phyloP scores from a whole-genome alignment of 2,329 filamentous ascomycete genomes.

The Coniella lustricola region DNA sequence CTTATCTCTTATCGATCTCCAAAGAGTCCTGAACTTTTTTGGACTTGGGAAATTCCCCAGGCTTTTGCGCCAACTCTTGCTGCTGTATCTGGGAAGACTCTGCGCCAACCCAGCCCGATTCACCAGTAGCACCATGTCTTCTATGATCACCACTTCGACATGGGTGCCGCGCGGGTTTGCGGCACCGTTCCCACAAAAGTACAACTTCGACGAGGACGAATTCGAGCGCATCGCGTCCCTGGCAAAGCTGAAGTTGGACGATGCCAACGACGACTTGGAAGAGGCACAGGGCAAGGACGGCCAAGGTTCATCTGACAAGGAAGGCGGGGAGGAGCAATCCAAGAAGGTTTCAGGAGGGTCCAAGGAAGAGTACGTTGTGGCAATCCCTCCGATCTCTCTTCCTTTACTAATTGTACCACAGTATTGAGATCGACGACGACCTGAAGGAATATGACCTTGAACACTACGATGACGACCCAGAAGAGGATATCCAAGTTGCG shows the following conservation, averaged over 20 bases:
- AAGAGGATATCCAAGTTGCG: slow-evolving; percentile 51
- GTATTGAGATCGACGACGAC: slow-evolving; percentile 64
- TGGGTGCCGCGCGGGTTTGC: slow-evolving; percentile 75
- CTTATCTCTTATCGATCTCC: not conserved
- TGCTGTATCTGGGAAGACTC: not conserved
- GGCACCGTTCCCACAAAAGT: slow-evolving; percentile 67
- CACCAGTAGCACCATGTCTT: slow-evolving; percentile 35
- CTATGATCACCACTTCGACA: slow-evolving; percentile 70
- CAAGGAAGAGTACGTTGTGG: slow-evolving; percentile 29
- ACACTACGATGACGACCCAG: slow-evolving; percentile 82
- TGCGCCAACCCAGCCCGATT: not conserved
- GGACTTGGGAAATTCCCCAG: not conserved
- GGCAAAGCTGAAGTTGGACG: slow-evolving; percentile 76
- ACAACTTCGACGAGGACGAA: slow-evolving; percentile 67
- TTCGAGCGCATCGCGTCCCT: slow-evolving; percentile 68
- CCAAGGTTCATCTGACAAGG: slow-evolving; percentile 18
- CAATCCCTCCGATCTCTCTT: not conserved
- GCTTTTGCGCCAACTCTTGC: not conserved
- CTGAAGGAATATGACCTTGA: slow-evolving; percentile 95
- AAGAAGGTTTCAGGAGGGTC: not conserved
- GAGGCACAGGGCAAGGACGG: slow-evolving; percentile 51
- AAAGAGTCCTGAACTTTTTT: not conserved
- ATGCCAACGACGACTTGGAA: slow-evolving; percentile 79
- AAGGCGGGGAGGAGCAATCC: slow-evolving; percentile 18
- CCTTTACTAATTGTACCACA: slow-evolving; percentile 23